A percentile compares a stretch with the other conserved stretches of the same genome.
phyloP scores from a whole-genome alignment of 768 basidiomycete species.

The Tylopilus subfusipes region DNA sequence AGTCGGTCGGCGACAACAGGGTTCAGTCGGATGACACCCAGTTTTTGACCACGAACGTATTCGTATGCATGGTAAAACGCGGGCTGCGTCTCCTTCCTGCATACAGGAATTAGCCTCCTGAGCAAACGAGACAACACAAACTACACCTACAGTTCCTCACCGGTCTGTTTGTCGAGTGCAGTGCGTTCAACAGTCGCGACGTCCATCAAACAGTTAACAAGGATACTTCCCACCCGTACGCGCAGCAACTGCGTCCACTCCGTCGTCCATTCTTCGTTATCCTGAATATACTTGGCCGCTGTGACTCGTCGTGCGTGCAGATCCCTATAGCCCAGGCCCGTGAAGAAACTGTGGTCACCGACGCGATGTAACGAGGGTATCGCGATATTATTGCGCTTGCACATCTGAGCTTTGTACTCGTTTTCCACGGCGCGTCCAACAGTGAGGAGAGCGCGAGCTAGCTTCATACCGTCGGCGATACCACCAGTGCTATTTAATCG shows the following conservation, averaged over 20 bases:
- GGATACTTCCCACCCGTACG: constrained; percentile 74
- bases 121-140: not conserved
- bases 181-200: constrained; percentile 77
- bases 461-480: constrained; percentile 84
- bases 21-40: constrained; percentile 90
- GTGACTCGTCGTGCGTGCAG: constrained; percentile 63
- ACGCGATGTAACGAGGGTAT: constrained; percentile 35
- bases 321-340: constrained; percentile 54
- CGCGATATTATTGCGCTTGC: constrained; percentile 58
- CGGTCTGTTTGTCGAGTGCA: constrained; percentile 53
- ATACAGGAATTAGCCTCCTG: constrained; percentile 3
- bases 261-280: constrained; percentile 70
- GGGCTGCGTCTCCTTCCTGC: constrained; percentile 73
- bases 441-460: constrained; percentile 71
- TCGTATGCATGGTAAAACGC: constrained; percentile 93
- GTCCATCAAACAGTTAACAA: constrained; percentile 82
- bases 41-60: constrained; percentile 83
- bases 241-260: constrained; percentile 79
- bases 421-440: constrained; percentile 85
- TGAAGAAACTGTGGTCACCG: constrained; percentile 46
- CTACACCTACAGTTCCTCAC: constrained; percentile 53
- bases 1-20: constrained; percentile 73
- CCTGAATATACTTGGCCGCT: constrained; percentile 59
- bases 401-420: constrained; percentile 86
- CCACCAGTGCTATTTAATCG: constrained; percentile 74